These are phyloP conservation scores for Globisporangium camurandrum DNA, from an alignment of 352 stramenopile species.

Conservation along the genomic window DNA sequence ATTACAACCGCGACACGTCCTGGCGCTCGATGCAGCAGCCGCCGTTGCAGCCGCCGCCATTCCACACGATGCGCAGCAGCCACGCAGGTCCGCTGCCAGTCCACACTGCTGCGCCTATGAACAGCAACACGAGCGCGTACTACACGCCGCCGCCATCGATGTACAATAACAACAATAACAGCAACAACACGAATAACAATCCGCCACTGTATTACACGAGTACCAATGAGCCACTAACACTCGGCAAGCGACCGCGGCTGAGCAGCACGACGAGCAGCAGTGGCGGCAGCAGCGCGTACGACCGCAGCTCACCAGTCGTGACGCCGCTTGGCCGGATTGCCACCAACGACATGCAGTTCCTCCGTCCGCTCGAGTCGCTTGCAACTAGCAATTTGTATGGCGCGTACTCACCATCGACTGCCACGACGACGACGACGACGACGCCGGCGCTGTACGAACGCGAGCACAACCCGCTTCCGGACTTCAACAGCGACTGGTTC, in stretches of 20 bases:
- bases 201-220: slow-evolving; percentile 4
- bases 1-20: slow-evolving; percentile 46
- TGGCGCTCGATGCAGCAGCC: slow-evolving; percentile 35
- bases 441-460: slow-evolving; percentile 26
- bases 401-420: slow-evolving; percentile 15
- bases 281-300: slow-evolving; percentile 16
- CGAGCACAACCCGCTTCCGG: slow-evolving; percentile 37
- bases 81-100: not conserved
- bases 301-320: slow-evolving; percentile 12
- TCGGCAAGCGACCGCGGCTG: slow-evolving; percentile 14
- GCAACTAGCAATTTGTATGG: slow-evolving; percentile 11
- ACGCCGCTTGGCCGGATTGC: not conserved
- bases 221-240: slow-evolving; percentile 9
- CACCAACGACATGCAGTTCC: slow-evolving; percentile 9
- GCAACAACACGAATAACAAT: not conserved
- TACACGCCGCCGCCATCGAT: slow-evolving; percentile 4
- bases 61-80: slow-evolving; percentile 6
- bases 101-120: not conserved
- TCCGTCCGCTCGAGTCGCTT: slow-evolving; percentile 13
- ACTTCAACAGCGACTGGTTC: slow-evolving; percentile 43
- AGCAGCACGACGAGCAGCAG: slow-evolving; percentile 19
- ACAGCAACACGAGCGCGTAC: slow-evolving; percentile 4
- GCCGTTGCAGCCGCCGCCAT: slow-evolving; percentile 15
- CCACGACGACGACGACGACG: not conserved
- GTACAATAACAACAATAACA: not conserved